phyloP scores from a whole-genome alignment of 2,329 filamentous ascomycete species.

The Thielaviopsis euricoi region DNA sequence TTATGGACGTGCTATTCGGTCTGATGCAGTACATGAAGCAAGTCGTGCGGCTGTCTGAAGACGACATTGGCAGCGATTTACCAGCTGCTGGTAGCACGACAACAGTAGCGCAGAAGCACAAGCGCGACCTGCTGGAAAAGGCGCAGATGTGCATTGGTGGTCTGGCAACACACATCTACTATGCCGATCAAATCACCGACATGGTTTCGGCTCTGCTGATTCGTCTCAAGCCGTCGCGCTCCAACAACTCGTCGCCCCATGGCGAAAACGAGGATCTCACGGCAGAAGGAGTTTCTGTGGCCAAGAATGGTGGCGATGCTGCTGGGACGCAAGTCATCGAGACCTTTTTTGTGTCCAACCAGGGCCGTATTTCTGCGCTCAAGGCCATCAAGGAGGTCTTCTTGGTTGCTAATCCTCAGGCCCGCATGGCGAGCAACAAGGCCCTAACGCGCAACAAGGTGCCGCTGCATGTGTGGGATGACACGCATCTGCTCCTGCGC shows the following conservation, averaged over 20 bases:
- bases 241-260: conserved; percentile 25
- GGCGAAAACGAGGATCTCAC: conserved; percentile 27
- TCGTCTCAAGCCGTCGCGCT: conserved; percentile 52
- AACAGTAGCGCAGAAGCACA: conserved; percentile 26
- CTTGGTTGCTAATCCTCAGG: conserved; percentile 57
- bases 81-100: conserved; percentile 19
- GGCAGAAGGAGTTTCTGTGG: conserved; percentile 17
- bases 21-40: conserved; percentile 70
- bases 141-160: conserved; percentile 78
- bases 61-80: conserved; percentile 16
- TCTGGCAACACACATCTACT: conserved; percentile 88
- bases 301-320: conserved; percentile 14
- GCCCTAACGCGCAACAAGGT: conserved; percentile 58
- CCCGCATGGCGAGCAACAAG: conserved; percentile 38
- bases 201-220: conserved; percentile 73
- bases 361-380: conserved; percentile 49
- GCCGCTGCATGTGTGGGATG: conserved; percentile 77
- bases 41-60: conserved; percentile 48
- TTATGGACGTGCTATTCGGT: conserved; percentile 84
- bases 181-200: conserved; percentile 87
- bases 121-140: conserved; percentile 48
- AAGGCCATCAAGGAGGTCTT: conserved; percentile 70
- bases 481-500: conserved; percentile 82
- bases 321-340: conserved; percentile 26
- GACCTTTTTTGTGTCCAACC: conserved; percentile 34